These are phyloP conservation scores for Microcyclospora pomicola DNA, from an alignment of 2,329 filamentous ascomycete genomes.

Conservation along the genomic window DNA sequence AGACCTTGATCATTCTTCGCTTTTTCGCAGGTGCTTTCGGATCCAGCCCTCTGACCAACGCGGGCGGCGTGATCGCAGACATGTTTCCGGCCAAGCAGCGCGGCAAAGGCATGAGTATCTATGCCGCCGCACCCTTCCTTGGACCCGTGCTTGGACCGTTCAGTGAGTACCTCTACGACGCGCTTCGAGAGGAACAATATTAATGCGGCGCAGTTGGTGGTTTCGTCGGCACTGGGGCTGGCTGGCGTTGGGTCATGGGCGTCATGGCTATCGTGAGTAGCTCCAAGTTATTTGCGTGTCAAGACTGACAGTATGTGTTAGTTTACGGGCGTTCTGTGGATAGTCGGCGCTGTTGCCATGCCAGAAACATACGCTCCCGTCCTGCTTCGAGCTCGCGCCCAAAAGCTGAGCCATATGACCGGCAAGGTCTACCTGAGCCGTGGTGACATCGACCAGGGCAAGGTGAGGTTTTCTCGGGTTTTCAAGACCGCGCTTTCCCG, in stretches of 20 bases:
- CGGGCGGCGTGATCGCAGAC: slow-evolving; percentile 34
- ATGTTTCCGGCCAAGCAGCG: slow-evolving; percentile 30
- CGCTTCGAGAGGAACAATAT: slow-evolving; percentile 31
- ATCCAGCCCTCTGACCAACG: slow-evolving; percentile 31
- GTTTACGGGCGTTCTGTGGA: slow-evolving; percentile 49
- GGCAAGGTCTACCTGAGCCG: slow-evolving; percentile 44
- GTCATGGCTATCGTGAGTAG: slow-evolving; percentile 31
- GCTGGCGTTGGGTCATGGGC: slow-evolving; percentile 57
- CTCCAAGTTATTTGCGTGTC: no score
- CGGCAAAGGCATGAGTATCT: slow-evolving; percentile 45
- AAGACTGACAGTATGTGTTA: slow-evolving; percentile 20
- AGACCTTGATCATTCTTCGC: slow-evolving; percentile 31
- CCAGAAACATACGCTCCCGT: slow-evolving; percentile 49
- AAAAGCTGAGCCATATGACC: slow-evolving; percentile 35
- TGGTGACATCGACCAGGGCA: slow-evolving; percentile 26
- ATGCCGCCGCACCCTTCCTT: slow-evolving; percentile 53
- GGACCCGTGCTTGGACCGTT: slow-evolving; percentile 51
- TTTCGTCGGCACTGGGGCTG: slow-evolving; percentile 47
- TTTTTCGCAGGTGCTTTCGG: slow-evolving; percentile 33
- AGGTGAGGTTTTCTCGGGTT: slow-evolving; percentile 20
- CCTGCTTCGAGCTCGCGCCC: slow-evolving; percentile 40
- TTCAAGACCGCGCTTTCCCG: slow-evolving; percentile 46
- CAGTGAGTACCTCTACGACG: slow-evolving; percentile 1
- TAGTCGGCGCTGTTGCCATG: slow-evolving; percentile 37
- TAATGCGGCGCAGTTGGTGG: slow-evolving; percentile 34